Percentiles rank a stretch among this genome's conserved stretches.
Evolutionary conservation across 2,329 filamentous ascomycete genomes (phyloP).

Genomic region (Pseudogymnoascus sp.): DNA sequence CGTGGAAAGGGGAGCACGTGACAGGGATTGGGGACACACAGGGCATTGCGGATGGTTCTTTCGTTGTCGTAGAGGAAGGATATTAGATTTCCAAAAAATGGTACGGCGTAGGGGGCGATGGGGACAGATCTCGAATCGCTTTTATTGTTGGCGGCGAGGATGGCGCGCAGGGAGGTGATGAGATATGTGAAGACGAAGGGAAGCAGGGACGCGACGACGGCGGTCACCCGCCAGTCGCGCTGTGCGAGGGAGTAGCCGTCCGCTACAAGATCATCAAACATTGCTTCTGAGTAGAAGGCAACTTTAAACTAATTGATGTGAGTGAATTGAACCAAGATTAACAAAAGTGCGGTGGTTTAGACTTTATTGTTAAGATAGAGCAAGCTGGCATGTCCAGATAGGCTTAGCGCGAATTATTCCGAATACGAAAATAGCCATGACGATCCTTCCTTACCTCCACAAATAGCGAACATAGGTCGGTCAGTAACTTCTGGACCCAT

Average conservation of each 20-base stretch:
- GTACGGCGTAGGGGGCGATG: slow-evolving; percentile 18
- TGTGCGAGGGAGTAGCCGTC: slow-evolving; percentile 1
- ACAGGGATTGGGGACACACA: slow-evolving; percentile 8
- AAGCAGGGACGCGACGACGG: background rate
- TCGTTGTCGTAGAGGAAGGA: slow-evolving; percentile 18
- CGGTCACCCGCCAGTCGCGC: background rate
- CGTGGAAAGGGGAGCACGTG: background rate
- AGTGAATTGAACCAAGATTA: background rate
- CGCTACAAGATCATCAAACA: background rate
- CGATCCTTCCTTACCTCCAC: background rate
- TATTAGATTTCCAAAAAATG: slow-evolving; percentile 19
- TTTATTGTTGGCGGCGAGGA: slow-evolving; percentile 5
- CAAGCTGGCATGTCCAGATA: background rate
- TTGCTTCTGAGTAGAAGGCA: background rate
- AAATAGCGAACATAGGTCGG: too few species aligned
- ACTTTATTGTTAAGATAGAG: background rate
- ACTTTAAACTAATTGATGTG: background rate
- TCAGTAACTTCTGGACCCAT: too few species aligned
- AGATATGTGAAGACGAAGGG: background rate
- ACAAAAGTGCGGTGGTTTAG: background rate
- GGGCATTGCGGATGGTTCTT: slow-evolving; percentile 13
- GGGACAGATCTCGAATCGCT: slow-evolving; percentile 15
- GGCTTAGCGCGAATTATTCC: background rate
- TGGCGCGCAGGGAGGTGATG: background rate
- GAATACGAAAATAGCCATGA: background rate